A percentile compares a stretch with the other conserved stretches of the same genome.
Evolutionary conservation across 2,329 filamentous ascomycete genomes (phyloP).

Genomic region (Rhinocladiella mackenziei): DNA sequence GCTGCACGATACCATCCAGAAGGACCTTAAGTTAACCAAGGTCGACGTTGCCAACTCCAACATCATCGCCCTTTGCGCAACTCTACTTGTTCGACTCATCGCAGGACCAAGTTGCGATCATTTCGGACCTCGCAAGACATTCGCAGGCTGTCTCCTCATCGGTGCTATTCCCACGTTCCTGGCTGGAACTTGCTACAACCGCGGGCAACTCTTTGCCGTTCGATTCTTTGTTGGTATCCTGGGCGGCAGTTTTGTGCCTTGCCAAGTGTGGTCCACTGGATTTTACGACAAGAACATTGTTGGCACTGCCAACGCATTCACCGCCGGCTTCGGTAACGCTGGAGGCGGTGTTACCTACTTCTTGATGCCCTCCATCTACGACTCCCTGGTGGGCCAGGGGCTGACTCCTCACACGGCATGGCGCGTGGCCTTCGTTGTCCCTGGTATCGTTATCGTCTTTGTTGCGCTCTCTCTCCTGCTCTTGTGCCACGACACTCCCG

Average conservation of each 20-base stretch:
- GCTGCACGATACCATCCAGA: slow-evolving; percentile 71
- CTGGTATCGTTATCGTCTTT: slow-evolving; percentile 68
- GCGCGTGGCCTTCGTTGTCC: slow-evolving; percentile 80
- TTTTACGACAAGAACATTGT: slow-evolving; percentile 83
- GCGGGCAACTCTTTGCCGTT: slow-evolving; percentile 47
- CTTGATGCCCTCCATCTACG: slow-evolving; percentile 84
- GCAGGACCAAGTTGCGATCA: slow-evolving; percentile 81
- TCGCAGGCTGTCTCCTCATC: slow-evolving; percentile 69
- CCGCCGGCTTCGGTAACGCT: slow-evolving; percentile 80
- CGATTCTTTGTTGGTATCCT: slow-evolving; percentile 45
- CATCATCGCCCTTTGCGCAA: slow-evolving; percentile 73
- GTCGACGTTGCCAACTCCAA: slow-evolving; percentile 82
- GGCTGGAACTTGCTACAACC: slow-evolving; percentile 69
- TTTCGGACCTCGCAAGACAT: slow-evolving; percentile 76
- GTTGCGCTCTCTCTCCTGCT: slow-evolving; percentile 67
- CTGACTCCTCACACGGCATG: slow-evolving; percentile 67
- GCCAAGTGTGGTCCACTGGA: slow-evolving; percentile 89
- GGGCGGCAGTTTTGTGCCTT: slow-evolving; percentile 49
- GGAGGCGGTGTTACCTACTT: slow-evolving; percentile 92
- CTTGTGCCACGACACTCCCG: slow-evolving; percentile 75
- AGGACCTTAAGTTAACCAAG: slow-evolving; percentile 68
- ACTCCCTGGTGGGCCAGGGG: slow-evolving; percentile 64
- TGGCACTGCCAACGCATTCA: slow-evolving; percentile 79
- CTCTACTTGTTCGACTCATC: slow-evolving; percentile 70
- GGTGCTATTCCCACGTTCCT: slow-evolving; percentile 79